Evolutionary conservation across 208 protist species (phyloP).

Genomic region (Spironucleus salmonicida): DNA sequence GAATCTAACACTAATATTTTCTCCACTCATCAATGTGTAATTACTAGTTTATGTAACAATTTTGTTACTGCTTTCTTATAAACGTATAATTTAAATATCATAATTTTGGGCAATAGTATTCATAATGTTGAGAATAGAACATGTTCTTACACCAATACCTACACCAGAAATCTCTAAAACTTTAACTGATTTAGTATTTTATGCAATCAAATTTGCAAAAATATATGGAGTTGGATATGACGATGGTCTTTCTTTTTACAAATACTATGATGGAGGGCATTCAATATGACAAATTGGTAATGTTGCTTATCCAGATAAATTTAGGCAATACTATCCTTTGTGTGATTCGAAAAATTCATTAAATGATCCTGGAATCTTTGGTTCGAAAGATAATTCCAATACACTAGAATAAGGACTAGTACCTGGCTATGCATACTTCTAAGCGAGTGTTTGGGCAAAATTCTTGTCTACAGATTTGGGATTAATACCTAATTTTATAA

Average conservation of each 20-base stretch:
- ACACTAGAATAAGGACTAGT: neutral
- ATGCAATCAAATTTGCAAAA: constrained; percentile 12
- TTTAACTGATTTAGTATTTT: constrained; percentile 14
- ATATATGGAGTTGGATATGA: neutral
- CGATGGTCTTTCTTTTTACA: neutral
- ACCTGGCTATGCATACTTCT: neutral
- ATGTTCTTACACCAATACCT: neutral
- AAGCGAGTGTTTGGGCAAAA: neutral
- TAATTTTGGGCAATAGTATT: constrained; percentile 17
- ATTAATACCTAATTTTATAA: constrained; percentile 3
- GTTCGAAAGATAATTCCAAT: constrained; percentile 8
- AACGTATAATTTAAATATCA: neutral
- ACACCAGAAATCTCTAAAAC: neutral
- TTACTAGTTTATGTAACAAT: neutral
- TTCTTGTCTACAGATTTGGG: constrained; percentile 13
- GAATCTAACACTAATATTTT: neutral
- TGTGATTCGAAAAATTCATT: neutral
- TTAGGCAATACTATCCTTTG: neutral
- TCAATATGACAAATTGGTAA: constrained; percentile 24
- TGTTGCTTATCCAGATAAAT: neutral
- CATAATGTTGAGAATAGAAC: neutral
- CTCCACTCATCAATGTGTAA: neutral
- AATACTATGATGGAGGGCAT: constrained; percentile 13
- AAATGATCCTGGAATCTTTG: neutral
- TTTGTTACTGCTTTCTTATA: neutral